Evolutionary conservation across 1,139 yeast species (phyloP).

Genomic region (Geotrichum histeridarum): DNA sequence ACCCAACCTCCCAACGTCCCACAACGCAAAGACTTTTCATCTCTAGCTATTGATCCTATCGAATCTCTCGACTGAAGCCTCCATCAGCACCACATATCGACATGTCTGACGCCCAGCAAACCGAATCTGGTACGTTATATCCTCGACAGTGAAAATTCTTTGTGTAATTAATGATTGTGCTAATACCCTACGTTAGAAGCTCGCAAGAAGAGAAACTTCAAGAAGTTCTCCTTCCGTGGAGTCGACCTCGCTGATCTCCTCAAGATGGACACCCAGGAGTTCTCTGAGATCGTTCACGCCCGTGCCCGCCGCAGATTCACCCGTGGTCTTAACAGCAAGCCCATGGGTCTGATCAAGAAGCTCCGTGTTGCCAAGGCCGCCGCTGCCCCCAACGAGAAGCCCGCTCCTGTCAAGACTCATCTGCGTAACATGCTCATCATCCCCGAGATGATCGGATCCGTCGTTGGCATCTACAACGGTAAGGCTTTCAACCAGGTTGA

Average conservation of each 20-base stretch:
- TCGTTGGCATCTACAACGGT: constrained; percentile 99
- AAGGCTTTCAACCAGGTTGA: constrained; percentile 99
- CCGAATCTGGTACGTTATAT: constrained; percentile 9
- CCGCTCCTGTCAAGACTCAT: constrained; percentile 97
- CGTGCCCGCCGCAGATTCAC: constrained; percentile 99
- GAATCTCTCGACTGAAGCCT: not conserved
- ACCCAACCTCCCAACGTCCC: not conserved
- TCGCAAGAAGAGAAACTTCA: constrained; percentile 80
- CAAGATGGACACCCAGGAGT: constrained; percentile 94
- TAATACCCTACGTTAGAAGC: constrained; percentile 26
- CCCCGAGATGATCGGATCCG: constrained; percentile 99
- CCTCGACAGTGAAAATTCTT: not conserved
- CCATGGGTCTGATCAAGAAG: constrained; percentile 96
- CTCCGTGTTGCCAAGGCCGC: constrained; percentile 96
- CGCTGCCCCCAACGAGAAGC: constrained; percentile 92
- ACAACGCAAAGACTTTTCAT: not conserved
- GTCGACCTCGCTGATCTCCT: constrained; percentile 93
- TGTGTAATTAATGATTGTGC: not conserved
- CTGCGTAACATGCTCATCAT: constrained; percentile 98
- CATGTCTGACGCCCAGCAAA: constrained; percentile 16
- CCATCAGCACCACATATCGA: constrained; percentile 10
- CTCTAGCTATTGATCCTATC: not conserved
- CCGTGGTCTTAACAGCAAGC: constrained; percentile 94
- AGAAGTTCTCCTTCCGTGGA: constrained; percentile 98
- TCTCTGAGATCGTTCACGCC: constrained; percentile 93